Conservation (phyloP, 441 rosid species). For the Mallotus repandus region DNA sequence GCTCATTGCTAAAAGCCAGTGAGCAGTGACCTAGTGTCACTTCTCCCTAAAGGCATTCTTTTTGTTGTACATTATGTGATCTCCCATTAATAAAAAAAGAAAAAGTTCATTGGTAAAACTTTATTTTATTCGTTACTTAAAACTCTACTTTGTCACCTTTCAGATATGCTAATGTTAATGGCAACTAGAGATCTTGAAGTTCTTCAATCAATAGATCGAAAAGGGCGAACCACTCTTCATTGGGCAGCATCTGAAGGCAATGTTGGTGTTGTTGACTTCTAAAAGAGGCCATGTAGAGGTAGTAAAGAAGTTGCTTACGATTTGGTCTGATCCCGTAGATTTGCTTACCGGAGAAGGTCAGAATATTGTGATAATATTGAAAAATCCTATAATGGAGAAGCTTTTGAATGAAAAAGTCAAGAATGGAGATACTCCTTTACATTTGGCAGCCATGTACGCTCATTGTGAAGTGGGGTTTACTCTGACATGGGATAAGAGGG, state of each 20-base stretch:
- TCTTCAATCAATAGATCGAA: background rate
- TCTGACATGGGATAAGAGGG: conserved; percentile 2
- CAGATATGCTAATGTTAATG: background rate
- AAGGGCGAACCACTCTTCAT: background rate
- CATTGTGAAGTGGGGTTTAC: background rate
- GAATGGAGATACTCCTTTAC: conserved; percentile 38
- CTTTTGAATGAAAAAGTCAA: conserved; percentile 27
- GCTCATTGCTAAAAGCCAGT: no score
- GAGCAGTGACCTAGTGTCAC: no score
- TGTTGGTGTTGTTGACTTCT: background rate
- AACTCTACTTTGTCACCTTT: background rate
- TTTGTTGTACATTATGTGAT: no score
- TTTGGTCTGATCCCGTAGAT: background rate
- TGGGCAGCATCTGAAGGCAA: conserved; percentile 4
- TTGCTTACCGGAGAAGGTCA: no score
- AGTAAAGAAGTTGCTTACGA: background rate
- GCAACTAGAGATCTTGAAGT: background rate
- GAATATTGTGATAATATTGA: background rate
- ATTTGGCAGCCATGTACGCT: conserved; percentile 28
- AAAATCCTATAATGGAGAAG: background rate
- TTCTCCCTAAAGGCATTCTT: no score
- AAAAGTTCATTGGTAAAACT: no score
- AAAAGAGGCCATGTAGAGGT: no score
- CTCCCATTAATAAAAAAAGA: no score
- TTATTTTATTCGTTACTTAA: no score